Base-by-base conservation (phyloP, 306 rosid genomes). In the Acacia crassicarpa region DNA sequence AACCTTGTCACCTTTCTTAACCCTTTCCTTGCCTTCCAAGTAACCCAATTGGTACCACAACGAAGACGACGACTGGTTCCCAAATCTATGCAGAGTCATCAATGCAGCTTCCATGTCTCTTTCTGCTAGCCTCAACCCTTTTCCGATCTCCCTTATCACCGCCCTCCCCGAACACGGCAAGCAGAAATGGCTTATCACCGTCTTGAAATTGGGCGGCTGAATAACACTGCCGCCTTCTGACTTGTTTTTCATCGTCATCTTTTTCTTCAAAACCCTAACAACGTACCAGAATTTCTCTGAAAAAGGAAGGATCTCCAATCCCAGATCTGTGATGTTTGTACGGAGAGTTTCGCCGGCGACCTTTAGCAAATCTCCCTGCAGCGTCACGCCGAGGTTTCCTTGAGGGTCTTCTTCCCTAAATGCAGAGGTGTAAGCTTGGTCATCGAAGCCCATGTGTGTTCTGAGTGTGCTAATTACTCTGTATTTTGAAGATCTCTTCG, bases 41-140 rank as follows among this genome's bases (percentile, higher is more conserved):
- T 94, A 92, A 35, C 93, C 91, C 27, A 92, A 72, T 80, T 94
- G 92, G 54, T 94, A 94, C 97, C 98, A 94, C 43, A 92, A 51
- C 2, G 97, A 87, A 12, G 97, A 91, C 22, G 97, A 90, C 14
- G 97, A 92, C 67, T 91, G 97, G 84, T 94, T 92, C 16, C 97
- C 98, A 71, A 94, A 94, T 87, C 97, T 88, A 78, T 91, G 87
- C 56, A 92, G 79, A n/a, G 97, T 94, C 97, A 89, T 88, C 86
- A 91, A 23, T 11, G 97, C 91, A 27, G 93, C 78, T 76, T 94
- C 97, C 83, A 88, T 74, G 0, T 94, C 97, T 54, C 75, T 86
- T 27, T 92, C 92, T 3, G 84, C 84, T 10, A 94, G 92, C 90
- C 83, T 89, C 87, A 94, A 80, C n/a, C 92, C 97, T 89, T 87